phyloP scores from a whole-genome alignment of 2,329 filamentous ascomycete genomes.

The Apiospora kogelbergensis region DNA sequence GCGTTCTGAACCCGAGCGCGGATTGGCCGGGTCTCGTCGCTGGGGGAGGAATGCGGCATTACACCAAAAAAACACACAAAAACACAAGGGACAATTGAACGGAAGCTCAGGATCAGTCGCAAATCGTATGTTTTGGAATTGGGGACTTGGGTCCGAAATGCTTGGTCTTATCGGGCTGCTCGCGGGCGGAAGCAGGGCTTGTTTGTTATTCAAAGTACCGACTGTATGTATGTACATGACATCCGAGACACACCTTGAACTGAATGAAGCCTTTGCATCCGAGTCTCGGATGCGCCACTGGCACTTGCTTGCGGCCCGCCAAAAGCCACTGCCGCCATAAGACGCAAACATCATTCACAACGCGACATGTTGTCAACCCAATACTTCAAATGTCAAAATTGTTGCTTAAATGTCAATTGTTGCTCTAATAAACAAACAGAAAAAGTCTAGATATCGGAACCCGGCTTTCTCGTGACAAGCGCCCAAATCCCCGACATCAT shows the following conservation, averaged over 20 bases:
- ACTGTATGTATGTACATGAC: neutral
- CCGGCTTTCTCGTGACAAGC: neutral
- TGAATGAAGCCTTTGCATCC: neutral
- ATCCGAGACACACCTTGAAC: neutral
- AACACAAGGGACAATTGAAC: no score
- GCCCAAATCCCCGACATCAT: neutral
- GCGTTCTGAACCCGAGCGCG: conserved; percentile 8
- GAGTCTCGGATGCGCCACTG: conserved; percentile 1
- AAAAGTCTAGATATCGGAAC: neutral
- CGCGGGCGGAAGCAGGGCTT: neutral
- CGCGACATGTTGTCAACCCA: neutral
- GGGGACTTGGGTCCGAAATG: neutral
- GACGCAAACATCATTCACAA: neutral
- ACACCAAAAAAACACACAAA: neutral
- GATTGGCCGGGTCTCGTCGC: conserved; percentile 5
- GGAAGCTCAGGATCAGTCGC: neutral
- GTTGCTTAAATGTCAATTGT: neutral
- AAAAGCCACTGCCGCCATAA: neutral
- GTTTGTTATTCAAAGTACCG: neutral
- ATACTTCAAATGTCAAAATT: neutral
- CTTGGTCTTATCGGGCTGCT: no score
- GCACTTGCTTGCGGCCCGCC: neutral
- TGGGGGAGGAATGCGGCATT: conserved; percentile 3
- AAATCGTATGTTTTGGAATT: neutral
- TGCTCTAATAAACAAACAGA: neutral